Percentiles rank a stretch among this genome's conserved stretches.
These are phyloP conservation scores for Thalassiosira mediterranea DNA, from an alignment of 352 stramenopile genomes.

Conservation along the genomic window DNA sequence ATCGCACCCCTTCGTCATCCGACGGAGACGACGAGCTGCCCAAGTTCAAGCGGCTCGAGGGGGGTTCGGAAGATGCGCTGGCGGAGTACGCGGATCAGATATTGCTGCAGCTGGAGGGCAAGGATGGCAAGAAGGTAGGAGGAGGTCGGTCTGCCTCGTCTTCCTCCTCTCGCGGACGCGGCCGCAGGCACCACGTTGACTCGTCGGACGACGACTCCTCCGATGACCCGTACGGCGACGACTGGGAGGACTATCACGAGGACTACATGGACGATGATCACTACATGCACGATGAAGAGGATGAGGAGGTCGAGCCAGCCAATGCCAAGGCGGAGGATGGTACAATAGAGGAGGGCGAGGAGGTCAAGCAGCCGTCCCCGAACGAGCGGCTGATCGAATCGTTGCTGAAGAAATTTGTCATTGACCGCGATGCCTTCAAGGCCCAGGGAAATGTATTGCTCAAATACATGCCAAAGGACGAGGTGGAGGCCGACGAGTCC, in stretches of 20 bases:
- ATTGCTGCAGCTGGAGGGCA: slow-evolving; percentile 10
- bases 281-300: slow-evolving; percentile 20
- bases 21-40: slow-evolving; percentile 15
- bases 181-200: slow-evolving; percentile 1
- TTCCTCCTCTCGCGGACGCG: background rate
- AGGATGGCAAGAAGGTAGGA: slow-evolving; percentile 13
- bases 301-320: slow-evolving; percentile 19
- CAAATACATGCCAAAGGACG: slow-evolving; percentile 14
- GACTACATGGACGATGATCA: slow-evolving; percentile 13
- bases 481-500: slow-evolving; percentile 27
- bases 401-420: slow-evolving; percentile 36
- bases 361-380: background rate
- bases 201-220: slow-evolving; percentile 6
- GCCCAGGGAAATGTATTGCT: slow-evolving; percentile 32
- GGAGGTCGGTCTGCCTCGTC: background rate
- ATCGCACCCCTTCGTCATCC: slow-evolving; percentile 15
- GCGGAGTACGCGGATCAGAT: slow-evolving; percentile 28
- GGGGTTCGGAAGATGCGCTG: slow-evolving; percentile 3
- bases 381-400: slow-evolving; percentile 10
- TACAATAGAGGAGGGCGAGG: background rate
- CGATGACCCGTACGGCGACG: slow-evolving; percentile 25
- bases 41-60: slow-evolving; percentile 12
- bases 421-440: slow-evolving; percentile 48
- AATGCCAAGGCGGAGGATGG: slow-evolving; percentile 6
- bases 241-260: slow-evolving; percentile 24